Percentiles rank a stretch among this genome's conserved stretches.
Conservation (phyloP, 2,329 filamentous ascomycete species). For the Ophiostoma piceae region DNA sequence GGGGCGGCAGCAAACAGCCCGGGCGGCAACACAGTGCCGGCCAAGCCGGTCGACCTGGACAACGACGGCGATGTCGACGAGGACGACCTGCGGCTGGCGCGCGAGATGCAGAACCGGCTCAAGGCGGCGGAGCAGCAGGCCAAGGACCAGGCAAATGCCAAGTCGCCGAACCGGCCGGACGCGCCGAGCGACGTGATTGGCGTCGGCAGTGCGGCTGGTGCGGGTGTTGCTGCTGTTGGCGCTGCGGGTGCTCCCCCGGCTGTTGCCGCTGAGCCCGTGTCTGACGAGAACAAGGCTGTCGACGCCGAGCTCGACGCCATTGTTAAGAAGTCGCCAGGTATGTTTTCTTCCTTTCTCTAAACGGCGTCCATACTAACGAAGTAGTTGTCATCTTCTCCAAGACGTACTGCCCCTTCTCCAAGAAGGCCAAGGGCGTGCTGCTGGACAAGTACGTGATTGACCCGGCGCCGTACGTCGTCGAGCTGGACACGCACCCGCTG, state of each 20-base stretch:
- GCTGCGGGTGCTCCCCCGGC: slow-evolving; percentile 33
- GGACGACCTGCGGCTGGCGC: slow-evolving; percentile 50
- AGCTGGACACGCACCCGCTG: slow-evolving; percentile 77
- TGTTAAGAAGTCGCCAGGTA: slow-evolving; percentile 76
- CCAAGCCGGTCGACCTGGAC: slow-evolving; percentile 45
- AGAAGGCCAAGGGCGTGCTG: slow-evolving; percentile 77
- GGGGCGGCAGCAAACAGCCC: slow-evolving; percentile 30
- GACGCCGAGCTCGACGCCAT: slow-evolving; percentile 71
- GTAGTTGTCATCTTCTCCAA: slow-evolving; percentile 95
- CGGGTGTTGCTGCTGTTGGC: slow-evolving; percentile 30
- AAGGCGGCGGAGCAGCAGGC: slow-evolving; percentile 64
- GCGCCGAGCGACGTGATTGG: slow-evolving; percentile 53
- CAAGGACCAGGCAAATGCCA: slow-evolving; percentile 63
- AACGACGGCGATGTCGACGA: slow-evolving; percentile 52
- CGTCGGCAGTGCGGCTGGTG: slow-evolving; percentile 49
- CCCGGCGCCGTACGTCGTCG: slow-evolving; percentile 79
- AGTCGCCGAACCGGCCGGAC: slow-evolving; percentile 57
- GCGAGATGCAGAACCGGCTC: slow-evolving; percentile 55
- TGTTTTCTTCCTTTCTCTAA: not conserved
- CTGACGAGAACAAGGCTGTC: slow-evolving; percentile 57
- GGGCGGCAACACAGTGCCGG: slow-evolving; percentile 32
- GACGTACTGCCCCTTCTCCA: slow-evolving; percentile 82
- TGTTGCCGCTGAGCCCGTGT: slow-evolving; percentile 38
- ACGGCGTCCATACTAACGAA: not conserved
- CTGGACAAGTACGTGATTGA: slow-evolving; percentile 78